These are phyloP conservation scores for Didymella pinodella DNA, from an alignment of 2,329 filamentous ascomycete species.

Conservation along the genomic window DNA sequence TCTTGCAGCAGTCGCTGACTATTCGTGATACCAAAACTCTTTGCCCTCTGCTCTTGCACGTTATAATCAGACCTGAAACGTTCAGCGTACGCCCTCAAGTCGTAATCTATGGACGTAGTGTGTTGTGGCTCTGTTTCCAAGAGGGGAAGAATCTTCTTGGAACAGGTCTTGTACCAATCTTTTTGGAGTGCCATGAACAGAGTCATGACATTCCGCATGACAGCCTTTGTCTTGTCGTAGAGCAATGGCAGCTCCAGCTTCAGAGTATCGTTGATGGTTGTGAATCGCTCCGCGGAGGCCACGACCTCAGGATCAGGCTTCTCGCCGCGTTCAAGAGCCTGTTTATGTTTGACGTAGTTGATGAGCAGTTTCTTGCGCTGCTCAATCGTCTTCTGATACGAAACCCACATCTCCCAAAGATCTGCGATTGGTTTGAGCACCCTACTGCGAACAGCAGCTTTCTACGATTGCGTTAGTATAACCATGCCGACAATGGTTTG, in stretches of 20 bases:
- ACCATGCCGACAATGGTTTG: not conserved
- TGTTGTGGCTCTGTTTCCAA: slow-evolving; percentile 63
- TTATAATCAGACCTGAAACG: slow-evolving; percentile 82
- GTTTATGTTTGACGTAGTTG: slow-evolving; percentile 84
- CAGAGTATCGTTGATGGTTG: slow-evolving; percentile 88
- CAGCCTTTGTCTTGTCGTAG: slow-evolving; percentile 78
- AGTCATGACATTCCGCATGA: slow-evolving; percentile 82
- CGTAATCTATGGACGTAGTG: slow-evolving; percentile 64
- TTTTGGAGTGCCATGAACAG: slow-evolving; percentile 87
- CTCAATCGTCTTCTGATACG: slow-evolving; percentile 87
- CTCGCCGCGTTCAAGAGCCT: slow-evolving; percentile 80
- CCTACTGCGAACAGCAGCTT: slow-evolving; percentile 74
- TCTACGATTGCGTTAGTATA: slow-evolving; percentile 48
- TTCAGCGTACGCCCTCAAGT: slow-evolving; percentile 75
- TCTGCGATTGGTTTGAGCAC: slow-evolving; percentile 85
- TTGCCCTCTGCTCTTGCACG: slow-evolving; percentile 72
- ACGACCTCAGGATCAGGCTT: slow-evolving; percentile 85
- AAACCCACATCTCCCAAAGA: slow-evolving; percentile 80
- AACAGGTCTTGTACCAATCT: slow-evolving; percentile 83
- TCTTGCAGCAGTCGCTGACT: slow-evolving; percentile 62
- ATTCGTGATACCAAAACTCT: slow-evolving; percentile 79
- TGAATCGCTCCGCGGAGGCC: slow-evolving; percentile 87
- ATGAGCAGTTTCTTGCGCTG: slow-evolving; percentile 92
- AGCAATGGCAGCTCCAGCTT: slow-evolving; percentile 91
- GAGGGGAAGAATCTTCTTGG: slow-evolving; percentile 79